Conservation (phyloP, 148 eudicot species). For the Rhododendron vialii region DNA sequence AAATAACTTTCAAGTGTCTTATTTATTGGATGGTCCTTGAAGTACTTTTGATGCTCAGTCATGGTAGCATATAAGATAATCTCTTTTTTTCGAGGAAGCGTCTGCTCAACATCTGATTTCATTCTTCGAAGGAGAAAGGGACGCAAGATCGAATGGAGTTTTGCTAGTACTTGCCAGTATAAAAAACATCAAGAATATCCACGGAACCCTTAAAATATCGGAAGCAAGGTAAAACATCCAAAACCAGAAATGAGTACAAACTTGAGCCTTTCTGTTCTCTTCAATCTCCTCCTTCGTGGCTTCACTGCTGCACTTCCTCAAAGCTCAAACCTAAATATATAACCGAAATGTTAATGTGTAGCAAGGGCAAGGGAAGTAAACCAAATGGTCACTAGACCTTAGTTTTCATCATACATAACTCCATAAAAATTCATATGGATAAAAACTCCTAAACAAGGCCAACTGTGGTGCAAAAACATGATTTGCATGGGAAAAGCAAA, state of each 20-base stretch:
- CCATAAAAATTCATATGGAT: neutral
- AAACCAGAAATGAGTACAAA: slow-evolving; percentile 18
- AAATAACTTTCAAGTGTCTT: slow-evolving; percentile 59
- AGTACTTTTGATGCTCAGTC: slow-evolving; percentile 79
- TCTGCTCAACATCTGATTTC: slow-evolving; percentile 82
- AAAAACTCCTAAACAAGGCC: neutral
- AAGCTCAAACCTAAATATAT: slow-evolving; percentile 65
- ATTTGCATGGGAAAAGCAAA: no score
- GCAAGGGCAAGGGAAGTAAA: slow-evolving; percentile 1
- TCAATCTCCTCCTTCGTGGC: slow-evolving; percentile 62
- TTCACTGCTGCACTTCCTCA: slow-evolving; percentile 66
- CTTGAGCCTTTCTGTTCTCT: slow-evolving; percentile 77
- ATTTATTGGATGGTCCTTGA: slow-evolving; percentile 79
- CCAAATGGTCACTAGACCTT: neutral
- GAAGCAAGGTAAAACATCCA: neutral
- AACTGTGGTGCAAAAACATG: neutral
- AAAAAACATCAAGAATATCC: neutral
- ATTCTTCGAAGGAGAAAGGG: slow-evolving; percentile 91
- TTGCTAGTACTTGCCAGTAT: slow-evolving; percentile 68
- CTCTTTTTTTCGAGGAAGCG: slow-evolving; percentile 74
- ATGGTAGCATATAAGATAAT: slow-evolving; percentile 80
- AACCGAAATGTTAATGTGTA: neutral
- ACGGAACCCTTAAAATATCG: neutral
- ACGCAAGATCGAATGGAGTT: slow-evolving; percentile 88
- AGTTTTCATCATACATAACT: neutral